These are phyloP conservation scores for Aquilaria malaccensis DNA, from an alignment of 345 rosid species.

Conservation along the genomic window DNA sequence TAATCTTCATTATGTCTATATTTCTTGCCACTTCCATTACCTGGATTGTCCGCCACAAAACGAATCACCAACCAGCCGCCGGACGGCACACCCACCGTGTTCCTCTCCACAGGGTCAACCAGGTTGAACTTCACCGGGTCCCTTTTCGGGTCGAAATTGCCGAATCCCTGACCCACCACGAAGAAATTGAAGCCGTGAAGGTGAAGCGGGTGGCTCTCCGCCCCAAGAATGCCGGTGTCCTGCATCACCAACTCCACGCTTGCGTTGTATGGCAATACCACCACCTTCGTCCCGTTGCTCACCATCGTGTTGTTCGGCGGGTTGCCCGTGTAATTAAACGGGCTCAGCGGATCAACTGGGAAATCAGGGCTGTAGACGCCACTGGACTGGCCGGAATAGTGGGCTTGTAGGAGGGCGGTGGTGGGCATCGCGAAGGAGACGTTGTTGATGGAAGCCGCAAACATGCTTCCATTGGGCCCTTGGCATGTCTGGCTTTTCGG, in stretches of 20 bases:
- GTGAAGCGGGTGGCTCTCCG: constrained; percentile 76
- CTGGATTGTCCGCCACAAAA: constrained; percentile 63
- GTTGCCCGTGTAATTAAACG: constrained; percentile 52
- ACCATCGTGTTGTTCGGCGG: constrained; percentile 57
- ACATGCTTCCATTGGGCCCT: constrained; percentile 62
- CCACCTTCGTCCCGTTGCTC: constrained; percentile 48
- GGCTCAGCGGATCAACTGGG: constrained; percentile 32
- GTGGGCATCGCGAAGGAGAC: constrained; percentile 52
- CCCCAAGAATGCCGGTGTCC: constrained; percentile 64
- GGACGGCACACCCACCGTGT: constrained; percentile 55
- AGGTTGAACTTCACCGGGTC: constrained; percentile 58
- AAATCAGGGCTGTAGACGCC: constrained; percentile 43
- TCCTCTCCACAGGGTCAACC: constrained; percentile 51
- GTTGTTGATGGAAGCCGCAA: constrained; percentile 58
- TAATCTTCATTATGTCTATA: background rate
- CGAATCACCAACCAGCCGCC: constrained; percentile 63
- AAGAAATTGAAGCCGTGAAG: constrained; percentile 71
- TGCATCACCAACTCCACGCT: constrained; percentile 60
- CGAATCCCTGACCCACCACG: constrained; percentile 64
- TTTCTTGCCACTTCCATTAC: constrained; percentile 18
- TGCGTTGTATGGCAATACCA: constrained; percentile 50
- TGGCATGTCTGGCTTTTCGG: constrained; percentile 49
- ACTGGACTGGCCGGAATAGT: constrained; percentile 37
- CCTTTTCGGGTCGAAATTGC: constrained; percentile 39
- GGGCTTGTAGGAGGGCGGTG: constrained; percentile 58